Conservation (phyloP, 1,284 basidiomycete genomes). For the Papiliotrema flavescens region DNA sequence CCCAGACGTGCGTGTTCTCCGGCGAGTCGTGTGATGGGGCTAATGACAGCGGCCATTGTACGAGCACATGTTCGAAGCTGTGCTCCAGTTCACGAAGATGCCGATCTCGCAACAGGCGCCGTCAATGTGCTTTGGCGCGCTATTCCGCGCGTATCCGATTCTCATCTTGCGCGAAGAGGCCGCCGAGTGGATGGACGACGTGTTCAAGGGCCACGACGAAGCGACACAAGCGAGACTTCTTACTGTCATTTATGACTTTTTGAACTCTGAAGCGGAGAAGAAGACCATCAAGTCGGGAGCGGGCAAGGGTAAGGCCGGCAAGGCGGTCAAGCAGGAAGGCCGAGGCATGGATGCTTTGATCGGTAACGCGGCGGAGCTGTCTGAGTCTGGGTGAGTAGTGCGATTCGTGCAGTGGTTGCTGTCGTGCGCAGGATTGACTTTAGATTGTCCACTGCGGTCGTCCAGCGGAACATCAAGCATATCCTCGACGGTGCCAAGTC, state of each 20-base stretch:
- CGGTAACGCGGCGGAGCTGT: constrained; percentile 88
- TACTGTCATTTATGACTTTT: constrained; percentile 84
- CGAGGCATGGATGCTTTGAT: constrained; percentile 87
- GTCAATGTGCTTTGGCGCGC: constrained; percentile 74
- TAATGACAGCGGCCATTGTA: constrained; percentile 54
- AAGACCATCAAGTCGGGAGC: constrained; percentile 49
- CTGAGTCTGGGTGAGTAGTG: constrained; percentile 80
- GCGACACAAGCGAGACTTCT: constrained; percentile 71
- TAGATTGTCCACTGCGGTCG: constrained; percentile 86
- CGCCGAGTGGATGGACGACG: constrained; percentile 79
- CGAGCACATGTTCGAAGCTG: constrained; percentile 72
- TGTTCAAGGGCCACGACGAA: constrained; percentile 68
- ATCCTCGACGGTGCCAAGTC: constrained; percentile 80
- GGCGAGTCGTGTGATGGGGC: not conserved
- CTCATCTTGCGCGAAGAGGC: constrained; percentile 77
- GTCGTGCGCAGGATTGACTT: constrained; percentile 1
- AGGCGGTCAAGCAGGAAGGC: constrained; percentile 21
- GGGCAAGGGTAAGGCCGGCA: constrained; percentile 1
- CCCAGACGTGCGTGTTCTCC: constrained; percentile 52
- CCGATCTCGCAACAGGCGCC: constrained; percentile 30
- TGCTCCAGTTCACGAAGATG: constrained; percentile 54
- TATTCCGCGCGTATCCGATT: constrained; percentile 88
- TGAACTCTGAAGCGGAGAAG: constrained; percentile 73
- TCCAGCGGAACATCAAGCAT: constrained; percentile 82
- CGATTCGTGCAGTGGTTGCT: not conserved